Conservation (phyloP, 2,329 filamentous ascomycete genomes). For the Diaporthe capsici region DNA sequence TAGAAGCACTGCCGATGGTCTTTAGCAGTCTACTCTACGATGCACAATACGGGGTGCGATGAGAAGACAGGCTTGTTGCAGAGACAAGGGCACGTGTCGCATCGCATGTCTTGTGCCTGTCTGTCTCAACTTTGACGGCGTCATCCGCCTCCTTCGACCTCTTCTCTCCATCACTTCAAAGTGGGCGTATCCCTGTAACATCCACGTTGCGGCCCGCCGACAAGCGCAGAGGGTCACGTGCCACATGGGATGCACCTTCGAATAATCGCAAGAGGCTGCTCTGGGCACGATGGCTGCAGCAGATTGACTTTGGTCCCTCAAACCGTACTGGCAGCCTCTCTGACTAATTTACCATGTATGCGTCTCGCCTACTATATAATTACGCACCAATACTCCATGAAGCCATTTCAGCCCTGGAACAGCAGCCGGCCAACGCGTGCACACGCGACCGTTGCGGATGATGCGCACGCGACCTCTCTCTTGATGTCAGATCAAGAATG, state of each 20-base stretch:
- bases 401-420: not conserved
- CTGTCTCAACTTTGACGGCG: constrained; percentile 16
- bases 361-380: too few species aligned
- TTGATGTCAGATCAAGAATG: too few species aligned
- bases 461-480: not conserved
- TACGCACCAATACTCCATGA: too few species aligned
- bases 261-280: not conserved
- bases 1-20: not conserved
- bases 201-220: constrained; percentile 26
- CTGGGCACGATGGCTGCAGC: not conserved
- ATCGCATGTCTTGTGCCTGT: constrained; percentile 14
- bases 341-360: not conserved
- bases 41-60: not conserved
- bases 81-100: constrained; percentile 18
- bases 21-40: too few species aligned
- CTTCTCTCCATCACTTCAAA: not conserved
- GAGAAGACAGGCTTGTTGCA: not conserved
- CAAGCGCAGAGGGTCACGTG: constrained; percentile 19
- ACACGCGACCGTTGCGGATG: not conserved
- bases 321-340: not conserved
- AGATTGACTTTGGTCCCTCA: not conserved
- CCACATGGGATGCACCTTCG: constrained; percentile 9
- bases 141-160: constrained; percentile 2
- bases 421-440: not conserved
- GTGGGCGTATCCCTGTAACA: constrained; percentile 20